Base-by-base conservation (phyloP, 768 basidiomycete species). In the Pisolithus sp. region DNA sequence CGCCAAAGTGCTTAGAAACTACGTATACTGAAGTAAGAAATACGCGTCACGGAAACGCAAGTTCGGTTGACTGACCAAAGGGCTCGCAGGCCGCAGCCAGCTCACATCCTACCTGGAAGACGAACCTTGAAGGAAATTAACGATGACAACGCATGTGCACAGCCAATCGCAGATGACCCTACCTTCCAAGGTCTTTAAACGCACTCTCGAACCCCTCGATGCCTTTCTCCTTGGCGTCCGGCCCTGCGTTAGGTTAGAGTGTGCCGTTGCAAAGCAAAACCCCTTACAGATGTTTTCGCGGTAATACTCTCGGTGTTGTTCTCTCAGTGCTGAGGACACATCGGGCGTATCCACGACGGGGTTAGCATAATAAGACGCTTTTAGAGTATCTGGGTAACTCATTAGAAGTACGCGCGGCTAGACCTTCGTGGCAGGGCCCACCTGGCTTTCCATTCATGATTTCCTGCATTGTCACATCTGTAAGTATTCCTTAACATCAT, bases 381-480 rank as follows among this genome's bases (percentile, higher is more conserved):
- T 98, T 59, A 94, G 72, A 2, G 77, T 73, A 65, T 97, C 93
- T 85, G 65, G 59, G 18, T 52, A 18, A n/a, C 37, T 58, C 21
- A 49, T 12, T 15, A 34, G 34, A 47, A 43, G 46, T 40, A n/a
- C 37, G 18, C 23, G 48, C 13, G 17, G 30, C 13, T 26, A 49
- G 18, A 18, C 51, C 17, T 49, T 12, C 12, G n/a, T 38, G 41
- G 36, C 13, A 48, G n/a, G n/a, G n/a, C 63, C 57, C 53, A 79
- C 86, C 89, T 57, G 86, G 89, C 59, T 82, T 85, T 28, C 94
- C 94, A 61, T 97, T 97, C 93, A 97, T 96, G 43, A 94, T 82
- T 76, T 97, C 95, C 83, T 90, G 50, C 26, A 18, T 4, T 7
- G 12, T 44, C 40, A 30, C 18, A 31, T 17, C 7, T 28, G 44